Base-by-base conservation (phyloP, 73 alveolate species). In the Paramecium octaurelia region DNA sequence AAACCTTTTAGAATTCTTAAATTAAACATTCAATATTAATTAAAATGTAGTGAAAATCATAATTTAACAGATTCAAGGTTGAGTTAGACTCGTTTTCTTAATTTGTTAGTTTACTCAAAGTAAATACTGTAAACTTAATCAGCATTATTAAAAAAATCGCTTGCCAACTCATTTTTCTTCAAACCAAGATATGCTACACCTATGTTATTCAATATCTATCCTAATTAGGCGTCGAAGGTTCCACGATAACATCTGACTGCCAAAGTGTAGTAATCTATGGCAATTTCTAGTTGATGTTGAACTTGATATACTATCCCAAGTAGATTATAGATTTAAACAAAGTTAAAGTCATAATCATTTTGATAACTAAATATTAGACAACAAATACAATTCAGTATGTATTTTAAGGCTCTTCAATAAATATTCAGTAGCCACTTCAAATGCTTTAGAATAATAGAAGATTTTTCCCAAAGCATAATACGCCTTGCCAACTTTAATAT, bases 401-500 rank as follows among this genome's bases (percentile, higher is more conserved):
- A 75, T 38, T 35, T 75, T 23, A 31, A 75, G 34, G n/a, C 88
- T 75, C 46, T 75, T 38, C 35, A 21, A 23, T n/a, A 75, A 42
- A 75, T 75, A 75, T 75, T 75, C 88, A 42, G 16, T 38, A 29
- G 88, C 58, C n/a, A 75, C 60, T 42, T 75, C 88, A 35, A 75
- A 75, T 10, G 58, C 88, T 75, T 75, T 38, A 18, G 88, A 75
- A 75, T 75, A 38, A 75, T 75, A 75, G 21, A 75, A 75, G 46
- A 75, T 75, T 75, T 75, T 75, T 42, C 88, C 88, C 18, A 75
- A 75, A 35, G 58, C 40, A 75, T 29, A 42, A 75, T 75, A 75
- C 8, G 88, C 88, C 40, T 75, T 75, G 12, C 68, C 88, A 75
- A 75, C 58, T 12, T 75, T 75, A n/a, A 75, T 75, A 75, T 75